Percentiles rank a stretch among this genome's conserved stretches.
These are phyloP conservation scores for Epichloe gansuensis DNA, from an alignment of 2,329 filamentous ascomycete genomes.

Conservation along the genomic window DNA sequence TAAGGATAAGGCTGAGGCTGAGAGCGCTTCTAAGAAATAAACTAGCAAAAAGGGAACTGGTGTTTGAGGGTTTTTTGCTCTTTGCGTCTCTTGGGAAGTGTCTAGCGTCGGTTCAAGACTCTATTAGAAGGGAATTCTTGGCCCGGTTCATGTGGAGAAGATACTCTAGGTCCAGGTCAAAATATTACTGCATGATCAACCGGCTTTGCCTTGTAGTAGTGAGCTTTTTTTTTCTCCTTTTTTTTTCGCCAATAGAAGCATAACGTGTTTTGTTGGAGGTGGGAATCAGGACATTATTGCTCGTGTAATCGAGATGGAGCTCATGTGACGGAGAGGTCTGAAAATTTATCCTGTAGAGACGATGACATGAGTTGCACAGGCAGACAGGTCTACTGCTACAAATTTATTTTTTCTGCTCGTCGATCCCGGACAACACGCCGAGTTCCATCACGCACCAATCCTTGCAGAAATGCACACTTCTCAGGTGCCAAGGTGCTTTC, in stretches of 20 bases:
- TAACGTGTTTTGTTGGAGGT: not conserved
- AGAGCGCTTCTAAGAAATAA: constrained; percentile 74
- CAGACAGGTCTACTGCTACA: too few species aligned
- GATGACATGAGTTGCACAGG: too few species aligned
- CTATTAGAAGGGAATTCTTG: constrained; percentile 22
- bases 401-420: not conserved
- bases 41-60: constrained; percentile 27
- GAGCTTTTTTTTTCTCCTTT: constrained; percentile 3
- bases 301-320: not conserved
- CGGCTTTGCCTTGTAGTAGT: constrained; percentile 19
- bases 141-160: constrained; percentile 20
- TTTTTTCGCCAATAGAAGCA: not conserved
- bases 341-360: too few species aligned
- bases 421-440: constrained; percentile 24
- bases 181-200: constrained; percentile 29
- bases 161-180: constrained; percentile 30
- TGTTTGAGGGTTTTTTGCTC: constrained; percentile 30
- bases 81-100: constrained; percentile 26
- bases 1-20: constrained; percentile 76
- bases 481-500: constrained; percentile 26
- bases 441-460: constrained; percentile 37
- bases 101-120: constrained; percentile 25
- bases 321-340: too few species aligned
- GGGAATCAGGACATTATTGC: not conserved
- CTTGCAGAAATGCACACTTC: constrained; percentile 29